Percentiles rank a stretch among this genome's conserved stretches.
These are phyloP conservation scores for Taiozyma sp. DNA, from an alignment of 1,139 yeast species.

Conservation along the genomic window DNA sequence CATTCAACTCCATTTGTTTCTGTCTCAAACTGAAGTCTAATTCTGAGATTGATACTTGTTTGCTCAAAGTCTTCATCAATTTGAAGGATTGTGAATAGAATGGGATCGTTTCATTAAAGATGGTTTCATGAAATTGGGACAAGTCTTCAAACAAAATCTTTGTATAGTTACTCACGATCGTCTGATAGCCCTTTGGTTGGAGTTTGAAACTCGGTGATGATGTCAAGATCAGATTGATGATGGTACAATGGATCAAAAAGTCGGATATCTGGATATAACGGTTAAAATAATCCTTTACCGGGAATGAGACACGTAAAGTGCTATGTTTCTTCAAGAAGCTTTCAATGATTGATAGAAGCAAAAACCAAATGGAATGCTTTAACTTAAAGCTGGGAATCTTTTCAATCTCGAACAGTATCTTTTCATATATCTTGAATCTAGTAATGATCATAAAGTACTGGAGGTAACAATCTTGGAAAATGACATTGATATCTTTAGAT, in stretches of 20 bases:
- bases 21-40: background rate
- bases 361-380: constrained; percentile 15
- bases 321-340: constrained; percentile 17
- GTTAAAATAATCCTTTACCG: constrained; percentile 9
- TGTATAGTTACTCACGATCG: constrained; percentile 9
- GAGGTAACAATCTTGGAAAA: constrained; percentile 17
- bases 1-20: background rate
- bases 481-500: constrained; percentile 11
- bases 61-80: background rate
- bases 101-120: constrained; percentile 15
- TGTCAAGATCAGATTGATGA: constrained; percentile 9
- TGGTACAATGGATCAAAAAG: constrained; percentile 9
- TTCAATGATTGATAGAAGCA: constrained; percentile 18
- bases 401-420: constrained; percentile 8
- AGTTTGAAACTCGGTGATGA: constrained; percentile 9
- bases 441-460: constrained; percentile 10
- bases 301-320: constrained; percentile 13
- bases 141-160: constrained; percentile 10
- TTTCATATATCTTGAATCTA: constrained; percentile 14
- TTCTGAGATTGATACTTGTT: background rate
- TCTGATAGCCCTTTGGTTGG: constrained; percentile 11
- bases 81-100: constrained; percentile 5
- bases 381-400: constrained; percentile 1
- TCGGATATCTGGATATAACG: constrained; percentile 14
- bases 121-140: constrained; percentile 4